Base-by-base conservation (phyloP, 2,329 filamentous ascomycete genomes). In the Colletotrichum phormii region DNA sequence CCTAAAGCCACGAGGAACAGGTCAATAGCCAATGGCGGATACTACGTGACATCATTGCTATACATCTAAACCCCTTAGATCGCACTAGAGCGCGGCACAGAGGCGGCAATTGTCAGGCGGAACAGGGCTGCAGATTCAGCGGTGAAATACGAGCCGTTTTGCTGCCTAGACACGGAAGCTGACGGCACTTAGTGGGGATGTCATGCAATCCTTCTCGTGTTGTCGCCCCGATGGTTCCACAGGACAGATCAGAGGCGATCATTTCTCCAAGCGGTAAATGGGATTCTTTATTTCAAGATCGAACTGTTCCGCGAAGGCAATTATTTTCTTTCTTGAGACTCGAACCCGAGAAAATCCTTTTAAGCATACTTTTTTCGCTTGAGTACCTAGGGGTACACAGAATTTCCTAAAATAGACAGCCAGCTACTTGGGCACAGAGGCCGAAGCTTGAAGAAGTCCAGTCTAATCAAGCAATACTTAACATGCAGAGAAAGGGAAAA, bases 151-250 rank as follows among this genome's bases (percentile, higher is more conserved):
- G 57, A 59, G 33, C 2, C 1, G 33, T 4, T 42, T 13, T 55
- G 5, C 7, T 26, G n/a, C 31, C 31, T 37, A 13, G 22, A 9
- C n/a, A 3, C 13, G 57, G 12, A 13, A 42, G 57, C 18, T 42
- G 5, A 33, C 31, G 18, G 57, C 15, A 24, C 12, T 35, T 24
- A 0, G 57, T 24, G 57, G 57, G 57, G 33, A 13, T 5, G 0
- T 35, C 33, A 37, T 59, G 57, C 57, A 59, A 59, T 59, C 57
- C 57, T 59, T 26, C 57, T 59, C 57, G 57, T 59, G 29, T 59
- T 54, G 15, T n/a, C 12, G 15, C 54, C 26, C 54, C 24, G 26
- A 24, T 31, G 54, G 54, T 31, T 49, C 54, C 54, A 31, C 24
- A 54, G 22, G 13, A 53, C 12, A 15, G 42, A 35, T 49, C 18